Conservation (phyloP, 257 asterid genomes). For the Salvia splendens region DNA sequence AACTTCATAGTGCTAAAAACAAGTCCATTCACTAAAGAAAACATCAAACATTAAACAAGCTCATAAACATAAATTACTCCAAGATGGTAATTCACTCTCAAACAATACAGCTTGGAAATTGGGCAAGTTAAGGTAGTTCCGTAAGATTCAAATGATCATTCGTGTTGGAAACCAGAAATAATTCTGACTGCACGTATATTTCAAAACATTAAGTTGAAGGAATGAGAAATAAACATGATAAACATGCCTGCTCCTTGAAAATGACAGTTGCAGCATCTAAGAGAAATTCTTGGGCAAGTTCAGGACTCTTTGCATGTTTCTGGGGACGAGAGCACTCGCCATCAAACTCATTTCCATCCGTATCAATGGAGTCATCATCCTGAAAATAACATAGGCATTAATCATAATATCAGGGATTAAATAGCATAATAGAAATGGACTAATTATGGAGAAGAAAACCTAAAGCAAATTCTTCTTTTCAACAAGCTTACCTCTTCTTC, state of each 20-base stretch:
- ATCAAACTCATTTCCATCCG: conserved; percentile 91
- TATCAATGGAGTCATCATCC: conserved; percentile 99
- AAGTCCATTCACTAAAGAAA: conserved; percentile 13
- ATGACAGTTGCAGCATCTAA: conserved; percentile 98
- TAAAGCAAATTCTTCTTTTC: not conserved
- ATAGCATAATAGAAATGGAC: conserved; percentile 14
- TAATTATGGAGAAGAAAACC: conserved; percentile 17
- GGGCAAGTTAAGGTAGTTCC: not conserved
- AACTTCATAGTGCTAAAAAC: conserved; percentile 7
- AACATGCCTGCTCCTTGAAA: conserved; percentile 95
- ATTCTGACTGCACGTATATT: not conserved
- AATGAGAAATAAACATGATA: conserved; percentile 34
- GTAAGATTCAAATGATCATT: not conserved
- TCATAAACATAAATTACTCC: conserved; percentile 10
- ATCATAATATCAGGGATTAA: not conserved
- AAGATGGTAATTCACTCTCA: conserved; percentile 4
- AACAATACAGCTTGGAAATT: conserved; percentile 12
- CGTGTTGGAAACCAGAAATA: not conserved
- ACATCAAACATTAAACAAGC: not conserved
- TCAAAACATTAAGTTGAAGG: not conserved
- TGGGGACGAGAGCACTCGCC: conserved; percentile 97
- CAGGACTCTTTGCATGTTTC: conserved; percentile 99
- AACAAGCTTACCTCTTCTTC: conserved; percentile 86
- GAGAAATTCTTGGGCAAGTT: conserved; percentile 98
- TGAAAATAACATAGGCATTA: conserved; percentile 30